Conservation (phyloP, 2,329 filamentous ascomycete genomes). For the Fusarium compactum region DNA sequence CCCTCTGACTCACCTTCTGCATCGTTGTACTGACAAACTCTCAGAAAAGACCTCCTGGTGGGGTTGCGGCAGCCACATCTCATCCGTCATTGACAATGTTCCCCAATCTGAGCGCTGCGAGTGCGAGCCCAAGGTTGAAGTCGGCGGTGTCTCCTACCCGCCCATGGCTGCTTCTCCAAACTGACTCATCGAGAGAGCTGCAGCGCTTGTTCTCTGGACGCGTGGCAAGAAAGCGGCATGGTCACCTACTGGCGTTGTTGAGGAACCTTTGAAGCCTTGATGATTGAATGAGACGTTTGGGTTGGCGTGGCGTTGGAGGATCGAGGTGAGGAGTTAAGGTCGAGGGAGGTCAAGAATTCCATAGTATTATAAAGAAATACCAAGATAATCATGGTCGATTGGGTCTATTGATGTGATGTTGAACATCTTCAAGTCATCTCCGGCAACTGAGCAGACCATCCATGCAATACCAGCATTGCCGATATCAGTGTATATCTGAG, state of each 20-base stretch:
- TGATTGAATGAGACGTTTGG: neutral
- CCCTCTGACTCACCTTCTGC: no score
- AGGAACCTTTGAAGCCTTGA: constrained; percentile 43
- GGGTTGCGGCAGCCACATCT: constrained; percentile 73
- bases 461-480: neutral
- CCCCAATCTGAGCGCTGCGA: constrained; percentile 71
- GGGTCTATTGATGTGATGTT: neutral
- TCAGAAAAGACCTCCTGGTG: constrained; percentile 63
- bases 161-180: constrained; percentile 66
- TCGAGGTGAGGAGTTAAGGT: neutral
- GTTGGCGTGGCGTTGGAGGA: constrained; percentile 11
- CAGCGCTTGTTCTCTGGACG: constrained; percentile 47
- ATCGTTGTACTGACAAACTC: neutral
- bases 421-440: neutral
- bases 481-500: neutral
- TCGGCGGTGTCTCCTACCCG: constrained; percentile 72
- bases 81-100: constrained; percentile 70
- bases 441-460: neutral
- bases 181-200: constrained; percentile 54
- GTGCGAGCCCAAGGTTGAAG: constrained; percentile 73
- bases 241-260: constrained; percentile 49
- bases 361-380: neutral
- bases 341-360: neutral
- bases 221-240: constrained; percentile 48
- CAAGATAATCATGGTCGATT: neutral